Percentiles rank a stretch among this genome's conserved stretches.
Evolutionary conservation across 2,329 filamentous ascomycete genomes (phyloP).

Genomic region (Paracamarosporium sp.): DNA sequence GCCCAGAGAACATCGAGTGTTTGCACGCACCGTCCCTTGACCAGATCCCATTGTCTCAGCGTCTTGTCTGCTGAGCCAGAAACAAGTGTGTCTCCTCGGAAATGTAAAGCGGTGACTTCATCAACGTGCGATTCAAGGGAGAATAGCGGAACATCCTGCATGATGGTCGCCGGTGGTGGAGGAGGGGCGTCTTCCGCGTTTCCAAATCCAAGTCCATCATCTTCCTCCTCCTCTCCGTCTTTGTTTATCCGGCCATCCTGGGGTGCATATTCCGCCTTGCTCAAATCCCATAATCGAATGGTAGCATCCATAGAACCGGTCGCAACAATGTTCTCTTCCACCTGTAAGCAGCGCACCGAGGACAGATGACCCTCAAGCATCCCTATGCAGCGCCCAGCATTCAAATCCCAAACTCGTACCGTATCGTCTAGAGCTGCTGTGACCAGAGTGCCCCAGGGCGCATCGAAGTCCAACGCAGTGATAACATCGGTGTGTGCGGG

Average conservation of each 20-base stretch:
- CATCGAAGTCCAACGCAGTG: conserved; percentile 92
- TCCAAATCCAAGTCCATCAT: conserved; percentile 72
- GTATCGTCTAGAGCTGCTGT: conserved; percentile 92
- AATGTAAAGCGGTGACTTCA: conserved; percentile 92
- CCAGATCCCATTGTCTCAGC: conserved; percentile 94
- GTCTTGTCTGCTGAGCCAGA: conserved; percentile 98
- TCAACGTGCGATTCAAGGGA: conserved; percentile 89
- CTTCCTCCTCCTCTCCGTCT: conserved; percentile 49
- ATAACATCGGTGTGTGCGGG: conserved; percentile 88
- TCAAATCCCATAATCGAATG: conserved; percentile 93
- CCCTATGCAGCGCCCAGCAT: conserved; percentile 89
- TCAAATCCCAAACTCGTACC: conserved; percentile 95
- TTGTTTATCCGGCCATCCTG: conserved; percentile 61
- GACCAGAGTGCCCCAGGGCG: conserved; percentile 95
- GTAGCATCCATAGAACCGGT: conserved; percentile 95
- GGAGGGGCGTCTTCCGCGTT: conserved; percentile 75
- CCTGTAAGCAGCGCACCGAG: conserved; percentile 88
- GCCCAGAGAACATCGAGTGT: conserved; percentile 98
- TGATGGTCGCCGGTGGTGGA: conserved; percentile 72
- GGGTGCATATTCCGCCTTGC: conserved; percentile 83
- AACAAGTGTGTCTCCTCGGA: conserved; percentile 86
- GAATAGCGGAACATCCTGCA: conserved; percentile 89
- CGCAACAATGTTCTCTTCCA: conserved; percentile 93
- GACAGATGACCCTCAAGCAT: conserved; percentile 92
- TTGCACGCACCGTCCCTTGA: conserved; percentile 96